Percentiles rank a stretch among this genome's conserved stretches.
These are phyloP conservation scores for Pichia sp. DNA, from an alignment of 1,139 yeast genomes.

Conservation along the genomic window DNA sequence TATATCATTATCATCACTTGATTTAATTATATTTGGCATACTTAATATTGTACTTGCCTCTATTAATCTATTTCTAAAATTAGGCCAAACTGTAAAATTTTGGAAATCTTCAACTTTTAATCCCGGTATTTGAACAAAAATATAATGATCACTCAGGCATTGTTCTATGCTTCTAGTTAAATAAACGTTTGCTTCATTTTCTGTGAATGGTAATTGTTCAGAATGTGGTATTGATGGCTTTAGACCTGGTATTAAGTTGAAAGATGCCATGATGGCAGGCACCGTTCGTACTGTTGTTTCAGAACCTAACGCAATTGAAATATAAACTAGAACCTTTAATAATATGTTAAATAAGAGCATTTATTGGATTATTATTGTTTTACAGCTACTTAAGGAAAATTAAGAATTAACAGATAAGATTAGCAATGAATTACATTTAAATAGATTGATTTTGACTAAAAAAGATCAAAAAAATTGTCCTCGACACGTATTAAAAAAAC, in stretches of 20 bases:
- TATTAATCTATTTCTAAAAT: constrained; percentile 47
- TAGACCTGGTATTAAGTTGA: constrained; percentile 33
- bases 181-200: constrained; percentile 39
- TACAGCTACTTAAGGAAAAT: no score
- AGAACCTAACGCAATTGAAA: background rate
- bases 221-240: constrained; percentile 30
- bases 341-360: no score
- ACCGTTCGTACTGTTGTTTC: constrained; percentile 6
- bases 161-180: constrained; percentile 45
- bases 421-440: no score
- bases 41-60: constrained; percentile 61
- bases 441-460: no score
- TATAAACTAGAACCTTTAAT: no score
- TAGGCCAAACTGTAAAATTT: constrained; percentile 43
- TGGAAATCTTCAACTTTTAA: constrained; percentile 51
- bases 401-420: no score
- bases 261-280: constrained; percentile 24
- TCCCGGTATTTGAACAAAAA: constrained; percentile 69
- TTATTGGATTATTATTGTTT: no score
- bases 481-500: no score
- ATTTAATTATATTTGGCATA: constrained; percentile 42
- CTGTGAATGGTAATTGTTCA: constrained; percentile 31
- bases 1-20: constrained; percentile 15
- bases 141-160: constrained; percentile 66
- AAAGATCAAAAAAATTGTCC: no score